phyloP scores from a whole-genome alignment of 1,284 basidiomycete genomes.

The Microbotryum violaceum region DNA sequence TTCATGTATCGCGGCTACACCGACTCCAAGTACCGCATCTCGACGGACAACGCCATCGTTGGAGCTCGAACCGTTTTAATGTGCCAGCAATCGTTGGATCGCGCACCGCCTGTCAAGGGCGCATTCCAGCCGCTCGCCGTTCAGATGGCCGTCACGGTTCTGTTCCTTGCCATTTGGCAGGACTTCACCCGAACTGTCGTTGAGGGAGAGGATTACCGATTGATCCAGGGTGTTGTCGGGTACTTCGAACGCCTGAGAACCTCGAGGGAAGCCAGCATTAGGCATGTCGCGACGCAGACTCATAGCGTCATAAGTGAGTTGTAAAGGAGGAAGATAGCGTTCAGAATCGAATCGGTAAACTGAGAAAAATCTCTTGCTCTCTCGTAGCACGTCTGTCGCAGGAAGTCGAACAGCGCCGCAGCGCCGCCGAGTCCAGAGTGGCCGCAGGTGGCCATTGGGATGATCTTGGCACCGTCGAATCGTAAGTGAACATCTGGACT shows the following conservation, averaged over 20 bases:
- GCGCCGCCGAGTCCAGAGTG: background rate
- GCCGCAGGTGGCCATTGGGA: constrained; percentile 2
- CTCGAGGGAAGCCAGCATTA: constrained; percentile 9
- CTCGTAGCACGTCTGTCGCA: no score
- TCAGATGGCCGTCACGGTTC: constrained; percentile 16
- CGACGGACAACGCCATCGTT: constrained; percentile 20
- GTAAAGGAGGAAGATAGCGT: constrained; percentile 1
- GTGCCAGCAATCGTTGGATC: constrained; percentile 20
- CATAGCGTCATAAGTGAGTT: constrained; percentile 21
- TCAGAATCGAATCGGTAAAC: background rate
- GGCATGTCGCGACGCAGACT: constrained; percentile 24
- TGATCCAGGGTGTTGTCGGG: constrained; percentile 18
- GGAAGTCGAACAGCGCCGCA: no score
- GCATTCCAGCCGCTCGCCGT: constrained; percentile 23
- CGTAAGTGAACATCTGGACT: background rate
- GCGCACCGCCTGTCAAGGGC: constrained; percentile 18
- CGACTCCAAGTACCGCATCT: constrained; percentile 17
- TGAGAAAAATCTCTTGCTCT: no score
- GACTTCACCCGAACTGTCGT: constrained; percentile 11
- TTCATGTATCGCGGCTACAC: constrained; percentile 27
- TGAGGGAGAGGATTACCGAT: constrained; percentile 17
- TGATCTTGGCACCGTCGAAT: constrained; percentile 1
- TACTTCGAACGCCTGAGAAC: constrained; percentile 20
- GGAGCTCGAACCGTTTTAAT: constrained; percentile 18
- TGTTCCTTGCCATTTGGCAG: constrained; percentile 26